Conservation (phyloP, 371 early-diverging fungal genomes). For the Actinomucor elegans region DNA sequence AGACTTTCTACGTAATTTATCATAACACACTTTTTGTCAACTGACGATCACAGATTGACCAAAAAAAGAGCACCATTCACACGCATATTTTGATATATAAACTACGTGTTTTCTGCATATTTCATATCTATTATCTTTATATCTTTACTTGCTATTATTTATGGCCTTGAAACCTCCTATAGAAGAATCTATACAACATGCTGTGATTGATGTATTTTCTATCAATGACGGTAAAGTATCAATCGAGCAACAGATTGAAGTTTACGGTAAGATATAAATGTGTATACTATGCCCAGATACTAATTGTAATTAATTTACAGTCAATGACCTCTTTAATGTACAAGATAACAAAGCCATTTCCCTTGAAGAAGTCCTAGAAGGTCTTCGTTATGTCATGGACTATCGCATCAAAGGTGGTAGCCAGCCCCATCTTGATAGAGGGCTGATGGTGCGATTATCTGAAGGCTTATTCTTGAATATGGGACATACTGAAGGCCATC, state of each 20-base stretch:
- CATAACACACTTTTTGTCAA: no score
- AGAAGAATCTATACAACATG: conserved; percentile 23
- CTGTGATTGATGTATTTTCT: conserved; percentile 39
- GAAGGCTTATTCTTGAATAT: conserved; percentile 84
- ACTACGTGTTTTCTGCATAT: not conserved
- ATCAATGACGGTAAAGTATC: conserved; percentile 66
- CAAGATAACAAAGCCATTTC: conserved; percentile 73
- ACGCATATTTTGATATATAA: no score
- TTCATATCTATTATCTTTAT: not conserved
- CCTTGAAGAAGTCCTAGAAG: conserved; percentile 82
- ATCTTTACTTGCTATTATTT: no score
- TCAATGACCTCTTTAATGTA: conserved; percentile 67
- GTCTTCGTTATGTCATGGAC: conserved; percentile 93
- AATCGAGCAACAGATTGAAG: conserved; percentile 83
- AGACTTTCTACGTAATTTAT: no score
- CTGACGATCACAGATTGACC: no score
- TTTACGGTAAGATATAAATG: conserved; percentile 69
- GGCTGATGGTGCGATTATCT: conserved; percentile 81
- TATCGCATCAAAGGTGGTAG: conserved; percentile 85
- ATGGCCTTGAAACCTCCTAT: conserved; percentile 20
- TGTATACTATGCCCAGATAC: no score
- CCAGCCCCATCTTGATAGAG: conserved; percentile 77
- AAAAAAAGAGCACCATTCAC: no score
- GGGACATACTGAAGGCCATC: conserved; percentile 64
- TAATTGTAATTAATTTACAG: no score